phyloP scores from a whole-genome alignment of 2,329 filamentous ascomycete species.

The Tolypocladium pustulatum region DNA sequence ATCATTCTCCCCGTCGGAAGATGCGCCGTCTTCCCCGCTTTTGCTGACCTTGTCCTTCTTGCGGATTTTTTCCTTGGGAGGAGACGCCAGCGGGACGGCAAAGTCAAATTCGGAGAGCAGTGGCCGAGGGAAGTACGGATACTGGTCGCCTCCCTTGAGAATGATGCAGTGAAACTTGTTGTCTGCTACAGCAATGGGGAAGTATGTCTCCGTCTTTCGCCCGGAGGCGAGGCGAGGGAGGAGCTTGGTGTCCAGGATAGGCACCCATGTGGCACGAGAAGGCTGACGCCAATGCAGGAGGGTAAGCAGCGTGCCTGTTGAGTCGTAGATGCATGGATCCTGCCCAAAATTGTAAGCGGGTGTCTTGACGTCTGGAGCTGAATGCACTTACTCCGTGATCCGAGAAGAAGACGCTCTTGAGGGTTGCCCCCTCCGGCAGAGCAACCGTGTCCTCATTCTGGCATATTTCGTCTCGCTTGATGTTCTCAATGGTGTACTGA shows the following conservation, averaged over 20 bases:
- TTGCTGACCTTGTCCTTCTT: constrained; percentile 19
- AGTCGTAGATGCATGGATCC: constrained; percentile 96
- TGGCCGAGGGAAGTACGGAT: constrained; percentile 86
- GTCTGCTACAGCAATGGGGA: constrained; percentile 86
- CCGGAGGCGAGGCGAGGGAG: constrained; percentile 75
- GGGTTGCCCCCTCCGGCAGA: constrained; percentile 59
- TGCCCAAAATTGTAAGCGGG: constrained; percentile 18
- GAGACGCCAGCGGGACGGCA: constrained; percentile 63
- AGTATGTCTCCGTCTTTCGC: constrained; percentile 82
- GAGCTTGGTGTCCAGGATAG: constrained; percentile 79
- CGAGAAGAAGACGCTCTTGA: constrained; percentile 85
- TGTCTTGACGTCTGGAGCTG: too few relatives aligned
- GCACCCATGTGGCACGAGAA: constrained; percentile 82
- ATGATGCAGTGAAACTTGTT: constrained; percentile 98
- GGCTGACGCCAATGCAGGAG: constrained; percentile 83
- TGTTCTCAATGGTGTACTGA: constrained; percentile 86
- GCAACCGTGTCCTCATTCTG: constrained; percentile 91
- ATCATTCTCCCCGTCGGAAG: constrained; percentile 25
- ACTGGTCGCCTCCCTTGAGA: constrained; percentile 85
- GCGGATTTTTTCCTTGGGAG: constrained; percentile 23
- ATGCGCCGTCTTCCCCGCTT: constrained; percentile 23
- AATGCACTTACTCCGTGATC: constrained; percentile 62
- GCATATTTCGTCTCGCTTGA: constrained; percentile 86
- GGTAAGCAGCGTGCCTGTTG: constrained; percentile 76
- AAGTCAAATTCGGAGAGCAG: constrained; percentile 92